These are phyloP conservation scores for Psilocybe cyanescens DNA, from an alignment of 768 basidiomycete genomes.

Conservation along the genomic window DNA sequence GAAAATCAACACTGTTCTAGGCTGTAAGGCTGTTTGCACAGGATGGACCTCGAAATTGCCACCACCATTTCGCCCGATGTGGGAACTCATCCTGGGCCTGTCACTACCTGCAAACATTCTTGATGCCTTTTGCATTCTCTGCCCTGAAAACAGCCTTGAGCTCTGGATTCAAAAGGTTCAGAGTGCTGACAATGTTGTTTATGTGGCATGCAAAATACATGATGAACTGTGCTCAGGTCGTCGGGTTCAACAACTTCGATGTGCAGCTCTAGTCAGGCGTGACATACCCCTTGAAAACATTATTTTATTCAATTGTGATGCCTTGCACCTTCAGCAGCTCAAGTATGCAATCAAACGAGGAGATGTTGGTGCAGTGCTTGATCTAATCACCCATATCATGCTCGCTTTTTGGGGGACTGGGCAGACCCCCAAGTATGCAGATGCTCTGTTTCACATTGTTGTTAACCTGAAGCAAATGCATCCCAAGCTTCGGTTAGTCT, in stretches of 20 bases:
- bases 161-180: slow-evolving; percentile 14
- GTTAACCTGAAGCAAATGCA: slow-evolving; percentile 17
- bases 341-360: slow-evolving; percentile 19
- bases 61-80: slow-evolving; percentile 16
- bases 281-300: slow-evolving; percentile 21
- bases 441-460: slow-evolving; percentile 16
- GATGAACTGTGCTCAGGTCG: slow-evolving; percentile 15
- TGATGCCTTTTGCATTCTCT: slow-evolving; percentile 19
- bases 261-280: not conserved
- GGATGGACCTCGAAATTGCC: slow-evolving; percentile 20
- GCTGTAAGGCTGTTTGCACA: slow-evolving; percentile 12
- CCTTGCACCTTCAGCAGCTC: slow-evolving; percentile 14
- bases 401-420: slow-evolving; percentile 19
- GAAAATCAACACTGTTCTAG: slow-evolving; percentile 18
- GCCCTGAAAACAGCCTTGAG: not conserved
- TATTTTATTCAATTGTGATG: slow-evolving; percentile 17
- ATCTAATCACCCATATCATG: slow-evolving; percentile 17
- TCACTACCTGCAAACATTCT: slow-evolving; percentile 21
- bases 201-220: slow-evolving; percentile 10
- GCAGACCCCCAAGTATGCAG: slow-evolving; percentile 23
- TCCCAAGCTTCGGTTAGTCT: slow-evolving; percentile 11
- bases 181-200: slow-evolving; percentile 4
- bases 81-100: slow-evolving; percentile 20
- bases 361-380: slow-evolving; percentile 18
- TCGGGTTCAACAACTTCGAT: slow-evolving; percentile 9